Evolutionary conservation across 495 filamentous ascomycete species (phyloP), one percentile per base, ranked within the genome.

Genomic region (Cenococcum geophilum): DNA sequence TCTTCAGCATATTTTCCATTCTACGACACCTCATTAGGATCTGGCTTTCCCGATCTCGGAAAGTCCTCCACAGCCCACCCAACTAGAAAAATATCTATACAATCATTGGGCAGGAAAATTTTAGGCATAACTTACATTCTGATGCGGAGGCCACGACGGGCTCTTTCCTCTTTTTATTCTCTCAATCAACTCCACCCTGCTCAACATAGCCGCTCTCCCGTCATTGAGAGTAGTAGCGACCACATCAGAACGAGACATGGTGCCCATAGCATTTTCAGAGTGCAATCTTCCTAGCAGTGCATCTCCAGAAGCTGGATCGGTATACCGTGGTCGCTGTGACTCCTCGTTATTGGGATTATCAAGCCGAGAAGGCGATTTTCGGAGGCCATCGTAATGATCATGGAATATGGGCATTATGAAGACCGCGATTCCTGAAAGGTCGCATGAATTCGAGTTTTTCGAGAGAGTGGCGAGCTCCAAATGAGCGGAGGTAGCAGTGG

Each of bases 141-240:
- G 76, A 71, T 81, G 80, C 37, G 83, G 81, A 25, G 82, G 76
- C 89, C 91, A 95, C 18, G 84, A 85, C 52, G 87, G 86, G 58
- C 82, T 87, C 72, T 92, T 85, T 40, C 84, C 83, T 73, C 80
- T 81, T 76, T 97, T 97, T 64, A 96, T 80, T 62, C 86, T 80
- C 73, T 89, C 83, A 61, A 97, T 96, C 62, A 96, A 79, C 73
- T 91, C 85, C 53, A 82, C 84, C 62, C 92, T 82, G 55, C 67
- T 65, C 22, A 67, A 47, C 53, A 50, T 42, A 34, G 54, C 48
- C 21, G 52, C 65, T 58, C 50, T 68, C n/a, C 59, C 60, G 48
- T 60, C 58, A 23, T 56, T 43, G n/a, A 16, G 11, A 34, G 40
- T 32, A 18, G 52, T 45, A 23, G 40, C 21, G 23, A 62, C 47